Conservation (phyloP, 139 green algal species). For the Coccomyxa sp. region DNA sequence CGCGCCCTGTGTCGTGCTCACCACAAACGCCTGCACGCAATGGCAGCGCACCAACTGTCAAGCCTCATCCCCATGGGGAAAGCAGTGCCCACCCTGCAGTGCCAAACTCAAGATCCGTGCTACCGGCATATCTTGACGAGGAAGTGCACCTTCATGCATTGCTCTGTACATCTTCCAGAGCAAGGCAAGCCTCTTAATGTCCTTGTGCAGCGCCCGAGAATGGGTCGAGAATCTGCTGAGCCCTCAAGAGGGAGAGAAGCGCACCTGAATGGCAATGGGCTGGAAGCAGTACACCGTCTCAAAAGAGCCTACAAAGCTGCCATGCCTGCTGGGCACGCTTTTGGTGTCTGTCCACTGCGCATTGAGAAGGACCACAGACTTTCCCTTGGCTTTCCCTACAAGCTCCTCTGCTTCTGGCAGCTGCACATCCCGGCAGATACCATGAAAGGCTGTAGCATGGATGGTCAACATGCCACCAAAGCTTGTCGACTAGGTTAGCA, state of each 20-base stretch:
- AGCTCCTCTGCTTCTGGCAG: constrained; percentile 54
- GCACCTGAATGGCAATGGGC: constrained; percentile 41
- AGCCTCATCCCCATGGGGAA: background rate
- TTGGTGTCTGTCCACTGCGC: constrained; percentile 23
- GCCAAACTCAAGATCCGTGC: too few species aligned
- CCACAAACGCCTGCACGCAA: background rate
- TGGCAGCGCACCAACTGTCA: background rate
- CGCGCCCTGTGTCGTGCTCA: constrained; percentile 22
- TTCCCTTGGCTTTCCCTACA: constrained; percentile 39
- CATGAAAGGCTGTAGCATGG: background rate
- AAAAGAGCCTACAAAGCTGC: constrained; percentile 24
- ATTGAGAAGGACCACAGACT: constrained; percentile 37
- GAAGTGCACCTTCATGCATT: background rate
- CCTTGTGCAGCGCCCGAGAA: background rate
- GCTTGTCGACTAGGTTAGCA: background rate
- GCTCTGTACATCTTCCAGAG: constrained; percentile 3
- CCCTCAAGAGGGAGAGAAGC: background rate
- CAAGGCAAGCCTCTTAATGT: constrained; percentile 3
- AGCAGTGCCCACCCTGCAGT: too few species aligned
- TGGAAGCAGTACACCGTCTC: constrained; percentile 47
- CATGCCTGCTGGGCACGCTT: constrained; percentile 23
- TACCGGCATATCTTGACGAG: background rate
- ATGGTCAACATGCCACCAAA: background rate
- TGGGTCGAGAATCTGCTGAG: background rate
- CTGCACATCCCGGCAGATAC: constrained; percentile 17